Evolutionary conservation across 257 asterid genomes (phyloP), one percentile per base, ranked within the genome.

Genomic region (Fraxinus pennsylvanica): DNA sequence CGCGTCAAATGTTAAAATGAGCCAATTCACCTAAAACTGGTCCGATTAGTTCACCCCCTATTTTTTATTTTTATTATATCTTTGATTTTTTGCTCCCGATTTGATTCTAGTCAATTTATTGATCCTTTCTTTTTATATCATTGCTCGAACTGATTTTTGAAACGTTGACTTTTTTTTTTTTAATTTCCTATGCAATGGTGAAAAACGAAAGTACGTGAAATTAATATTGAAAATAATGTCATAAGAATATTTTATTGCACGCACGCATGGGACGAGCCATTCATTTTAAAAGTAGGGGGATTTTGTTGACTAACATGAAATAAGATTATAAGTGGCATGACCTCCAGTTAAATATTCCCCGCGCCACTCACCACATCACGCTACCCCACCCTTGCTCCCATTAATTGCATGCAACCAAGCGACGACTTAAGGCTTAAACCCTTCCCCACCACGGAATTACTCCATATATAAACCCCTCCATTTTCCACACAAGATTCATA

Each of bases 401-500:
- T 10, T 71, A 15, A 57, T 17, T 15, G 17, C 72, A 63, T 35
- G 21, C 79, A 73, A 9, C 85, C 85, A 86, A 83, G 83, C 83
- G 74, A 8, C 30, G 83, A 78, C 30, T 22, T 19, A 52, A 19
- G 27, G 29, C 78, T 68, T 30, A 68, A 39, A 29, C 27, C 77
- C 81, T 65, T 6, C 43, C 41, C 41, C 32, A 14, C 76, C 76
- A 57, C 66, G 13, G 13, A 5, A 57, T 29, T 47, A 9, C 76
- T 39, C 38, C 14, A 50, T 38, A 50, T 84, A 84, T 81, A 83
- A 82, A 72, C 43, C 75, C 78, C 81, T 36, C 68, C 25, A 29
- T 68, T 30, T 29, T 27, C 73, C 72, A 35, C 32, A 12, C 17
- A 33, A 13, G 3, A 19, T n/a, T 61, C 13, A 30, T 78, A 35